Conservation (phyloP, 2,329 filamentous ascomycete genomes). For the Penicillium sp. region DNA sequence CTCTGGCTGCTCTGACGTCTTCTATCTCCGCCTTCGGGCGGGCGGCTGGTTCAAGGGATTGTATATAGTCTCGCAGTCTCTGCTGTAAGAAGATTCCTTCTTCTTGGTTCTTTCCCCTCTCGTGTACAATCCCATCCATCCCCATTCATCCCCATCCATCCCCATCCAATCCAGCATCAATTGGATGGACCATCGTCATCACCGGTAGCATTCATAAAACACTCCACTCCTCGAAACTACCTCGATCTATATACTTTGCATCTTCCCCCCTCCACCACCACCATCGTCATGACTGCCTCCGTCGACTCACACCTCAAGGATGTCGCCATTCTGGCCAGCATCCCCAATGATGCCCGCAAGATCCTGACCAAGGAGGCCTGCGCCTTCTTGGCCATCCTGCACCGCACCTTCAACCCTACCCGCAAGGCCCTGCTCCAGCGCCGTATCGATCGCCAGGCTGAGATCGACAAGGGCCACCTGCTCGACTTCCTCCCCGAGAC, state of each 20-base stretch:
- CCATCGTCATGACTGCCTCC: constrained; percentile 63
- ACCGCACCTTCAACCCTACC: constrained; percentile 88
- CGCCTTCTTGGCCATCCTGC: constrained; percentile 89
- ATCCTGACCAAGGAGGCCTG: constrained; percentile 89
- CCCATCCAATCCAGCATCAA: not conserved
- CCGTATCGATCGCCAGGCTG: constrained; percentile 81
- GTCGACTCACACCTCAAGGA: constrained; percentile 80
- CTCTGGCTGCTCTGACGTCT: constrained; percentile 24
- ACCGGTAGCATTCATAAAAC: not conserved
- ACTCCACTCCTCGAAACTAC: not conserved
- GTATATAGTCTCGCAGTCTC: constrained; percentile 17
- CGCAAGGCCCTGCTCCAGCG: constrained; percentile 88
- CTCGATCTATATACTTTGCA: constrained; percentile 1
- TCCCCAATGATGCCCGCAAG: constrained; percentile 80
- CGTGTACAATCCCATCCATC: not conserved
- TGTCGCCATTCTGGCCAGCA: constrained; percentile 78
- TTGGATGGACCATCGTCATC: not conserved
- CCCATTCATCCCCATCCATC: not conserved
- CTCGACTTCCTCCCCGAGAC: constrained; percentile 97
- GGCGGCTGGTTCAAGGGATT: constrained; percentile 12
- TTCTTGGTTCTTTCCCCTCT: not conserved
- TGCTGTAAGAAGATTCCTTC: not conserved
- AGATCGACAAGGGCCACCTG: constrained; percentile 85
- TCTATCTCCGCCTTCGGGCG: constrained; percentile 26
- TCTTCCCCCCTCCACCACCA: not conserved